Conservation (phyloP, 208 protist genomes). For the Acanthamoeba culbertsoni region DNA sequence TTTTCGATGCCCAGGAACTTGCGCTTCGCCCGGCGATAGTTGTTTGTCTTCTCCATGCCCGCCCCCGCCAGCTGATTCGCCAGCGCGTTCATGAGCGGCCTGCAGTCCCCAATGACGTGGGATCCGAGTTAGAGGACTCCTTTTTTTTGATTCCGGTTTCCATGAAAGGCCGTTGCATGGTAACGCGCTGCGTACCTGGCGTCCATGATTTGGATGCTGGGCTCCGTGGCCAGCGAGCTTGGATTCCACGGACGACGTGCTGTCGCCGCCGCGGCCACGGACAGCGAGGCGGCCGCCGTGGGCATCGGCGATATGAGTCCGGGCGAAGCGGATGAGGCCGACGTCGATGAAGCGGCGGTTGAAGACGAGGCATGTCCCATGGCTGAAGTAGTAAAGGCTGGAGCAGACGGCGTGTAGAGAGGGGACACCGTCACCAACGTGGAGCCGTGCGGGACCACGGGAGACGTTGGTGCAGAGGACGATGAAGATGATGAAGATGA, state of each 20-base stretch:
- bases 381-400: too few relatives aligned
- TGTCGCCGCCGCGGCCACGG: not conserved
- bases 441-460: not conserved
- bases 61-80: slow-evolving; percentile 52
- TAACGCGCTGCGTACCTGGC: not conserved
- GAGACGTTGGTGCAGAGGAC: not conserved
- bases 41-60: slow-evolving; percentile 48
- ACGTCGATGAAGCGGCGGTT: not conserved
- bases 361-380: too few relatives aligned
- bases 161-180: not conserved
- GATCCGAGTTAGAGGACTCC: not conserved
- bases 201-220: slow-evolving; percentile 45
- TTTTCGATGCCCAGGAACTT: slow-evolving; percentile 76
- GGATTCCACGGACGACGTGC: not conserved
- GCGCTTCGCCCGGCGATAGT: not conserved
- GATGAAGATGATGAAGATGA: not conserved
- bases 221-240: not conserved
- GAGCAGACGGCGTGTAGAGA: not conserved
- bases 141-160: slow-evolving; percentile 49
- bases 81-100: slow-evolving; percentile 29
- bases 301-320: not conserved
- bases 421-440: not conserved
- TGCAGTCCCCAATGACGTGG: not conserved
- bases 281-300: not conserved
- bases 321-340: too few relatives aligned